These are phyloP conservation scores for Saccharomycopsis fodiens DNA, from an alignment of 805 yeast genomes.

Conservation along the genomic window DNA sequence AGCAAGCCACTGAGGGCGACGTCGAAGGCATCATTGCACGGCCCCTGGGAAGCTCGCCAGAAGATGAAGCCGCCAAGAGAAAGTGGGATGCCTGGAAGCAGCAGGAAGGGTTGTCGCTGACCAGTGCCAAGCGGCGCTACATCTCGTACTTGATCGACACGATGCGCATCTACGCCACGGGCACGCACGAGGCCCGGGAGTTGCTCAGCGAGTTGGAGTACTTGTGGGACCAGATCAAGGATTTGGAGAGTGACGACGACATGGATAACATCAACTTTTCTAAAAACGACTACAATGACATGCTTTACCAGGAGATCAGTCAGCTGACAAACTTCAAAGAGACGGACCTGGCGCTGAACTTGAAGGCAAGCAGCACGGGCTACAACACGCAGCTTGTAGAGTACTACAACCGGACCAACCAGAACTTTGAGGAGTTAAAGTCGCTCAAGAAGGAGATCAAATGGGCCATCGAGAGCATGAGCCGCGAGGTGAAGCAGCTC, in stretches of 20 bases:
- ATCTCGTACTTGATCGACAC: constrained; percentile 63
- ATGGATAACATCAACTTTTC: neutral
- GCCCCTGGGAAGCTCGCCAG: constrained; percentile 52
- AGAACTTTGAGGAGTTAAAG: constrained; percentile 7
- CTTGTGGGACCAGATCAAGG: constrained; percentile 67
- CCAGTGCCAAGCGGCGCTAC: constrained; percentile 70
- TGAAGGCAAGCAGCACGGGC: neutral
- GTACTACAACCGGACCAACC: constrained; percentile 6
- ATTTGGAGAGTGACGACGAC: constrained; percentile 23
- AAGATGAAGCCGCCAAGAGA: constrained; percentile 58
- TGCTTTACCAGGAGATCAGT: constrained; percentile 6
- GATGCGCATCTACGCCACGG: constrained; percentile 62
- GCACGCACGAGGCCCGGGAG: constrained; percentile 59
- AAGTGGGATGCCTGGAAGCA: constrained; percentile 86
- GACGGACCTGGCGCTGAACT: neutral
- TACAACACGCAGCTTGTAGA: neutral
- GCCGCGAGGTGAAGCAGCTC: constrained; percentile 23
- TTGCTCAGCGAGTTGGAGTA: constrained; percentile 60
- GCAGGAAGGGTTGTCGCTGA: constrained; percentile 57
- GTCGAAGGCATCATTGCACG: constrained; percentile 61
- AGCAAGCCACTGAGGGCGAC: constrained; percentile 86
- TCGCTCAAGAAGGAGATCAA: constrained; percentile 24
- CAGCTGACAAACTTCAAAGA: neutral
- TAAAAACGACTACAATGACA: neutral
- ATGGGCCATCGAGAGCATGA: constrained; percentile 23